Percentiles rank a stretch among this genome's conserved stretches.
phyloP scores from a whole-genome alignment of 345 rosid species.

The Sonneratia caseolaris region DNA sequence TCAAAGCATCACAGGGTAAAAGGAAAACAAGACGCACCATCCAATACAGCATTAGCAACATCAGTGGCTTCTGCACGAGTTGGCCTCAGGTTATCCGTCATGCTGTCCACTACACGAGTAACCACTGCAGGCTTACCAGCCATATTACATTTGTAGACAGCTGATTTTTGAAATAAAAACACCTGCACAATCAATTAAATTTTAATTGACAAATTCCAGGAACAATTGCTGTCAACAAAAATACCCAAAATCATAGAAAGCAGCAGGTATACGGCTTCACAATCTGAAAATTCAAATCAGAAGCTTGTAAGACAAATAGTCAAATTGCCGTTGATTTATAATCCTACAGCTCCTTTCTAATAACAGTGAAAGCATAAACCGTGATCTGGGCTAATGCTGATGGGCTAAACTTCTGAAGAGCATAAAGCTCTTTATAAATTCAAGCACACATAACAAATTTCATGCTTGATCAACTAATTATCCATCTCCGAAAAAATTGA shows the following conservation, averaged over 20 bases:
- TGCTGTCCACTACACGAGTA: constrained; percentile 97
- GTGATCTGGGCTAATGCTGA: not conserved
- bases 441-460: not conserved
- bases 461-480: not conserved
- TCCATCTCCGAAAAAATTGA: not conserved
- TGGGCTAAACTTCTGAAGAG: not conserved
- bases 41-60: constrained; percentile 97
- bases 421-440: not conserved
- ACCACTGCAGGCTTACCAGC: constrained; percentile 94
- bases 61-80: constrained; percentile 99
- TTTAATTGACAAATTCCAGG: not conserved
- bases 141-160: constrained; percentile 95
- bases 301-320: not conserved
- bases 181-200: constrained; percentile 39
- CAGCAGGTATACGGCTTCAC: not conserved
- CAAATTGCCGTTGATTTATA: not conserved
- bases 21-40: constrained; percentile 33
- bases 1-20: not conserved
- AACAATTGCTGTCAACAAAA: not conserved
- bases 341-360: not conserved
- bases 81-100: constrained; percentile 91
- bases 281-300: not conserved
- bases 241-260: not conserved
- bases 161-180: constrained; percentile 91
- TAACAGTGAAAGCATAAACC: not conserved